phyloP scores from a whole-genome alignment of 305 asterid genomes.

The Fraxinus sp. region DNA sequence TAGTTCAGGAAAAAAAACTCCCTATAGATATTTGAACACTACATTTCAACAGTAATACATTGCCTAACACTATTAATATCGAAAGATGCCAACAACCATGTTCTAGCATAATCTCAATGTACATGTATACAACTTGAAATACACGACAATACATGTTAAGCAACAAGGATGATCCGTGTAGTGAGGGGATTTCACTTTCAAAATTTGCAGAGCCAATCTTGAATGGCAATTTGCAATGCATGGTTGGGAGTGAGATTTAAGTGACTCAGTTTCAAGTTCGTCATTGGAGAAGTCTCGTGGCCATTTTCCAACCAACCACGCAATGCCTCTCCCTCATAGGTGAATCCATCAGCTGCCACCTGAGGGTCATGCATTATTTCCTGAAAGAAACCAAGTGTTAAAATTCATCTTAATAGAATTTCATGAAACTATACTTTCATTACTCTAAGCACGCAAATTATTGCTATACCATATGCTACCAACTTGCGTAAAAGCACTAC shows the following conservation, averaged over 20 bases:
- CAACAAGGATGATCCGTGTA: neutral
- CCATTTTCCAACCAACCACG: constrained; percentile 70
- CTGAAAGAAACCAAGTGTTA: constrained; percentile 38
- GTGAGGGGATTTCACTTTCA: constrained; percentile 8
- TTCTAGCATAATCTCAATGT: neutral
- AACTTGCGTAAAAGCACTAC: constrained; percentile 17
- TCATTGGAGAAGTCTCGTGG: constrained; percentile 82
- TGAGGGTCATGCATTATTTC: constrained; percentile 90
- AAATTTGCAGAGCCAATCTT: constrained; percentile 68
- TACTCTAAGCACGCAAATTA: neutral
- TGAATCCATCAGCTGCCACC: constrained; percentile 88
- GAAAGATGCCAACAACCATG: neutral
- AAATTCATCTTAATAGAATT: neutral
- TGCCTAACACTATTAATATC: neutral
- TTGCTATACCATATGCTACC: neutral
- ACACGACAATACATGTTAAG: constrained; percentile 11
- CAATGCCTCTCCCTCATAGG: constrained; percentile 81
- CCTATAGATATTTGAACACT: neutral
- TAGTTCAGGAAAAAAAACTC: neutral
- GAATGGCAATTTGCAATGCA: constrained; percentile 59
- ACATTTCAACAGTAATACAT: neutral
- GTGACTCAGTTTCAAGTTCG: constrained; percentile 58
- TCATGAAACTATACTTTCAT: neutral
- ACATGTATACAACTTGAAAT: neutral
- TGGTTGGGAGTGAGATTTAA: constrained; percentile 63